Base-by-base conservation (phyloP, 495 filamentous ascomycete genomes). In the Penicillium pancosmium region DNA sequence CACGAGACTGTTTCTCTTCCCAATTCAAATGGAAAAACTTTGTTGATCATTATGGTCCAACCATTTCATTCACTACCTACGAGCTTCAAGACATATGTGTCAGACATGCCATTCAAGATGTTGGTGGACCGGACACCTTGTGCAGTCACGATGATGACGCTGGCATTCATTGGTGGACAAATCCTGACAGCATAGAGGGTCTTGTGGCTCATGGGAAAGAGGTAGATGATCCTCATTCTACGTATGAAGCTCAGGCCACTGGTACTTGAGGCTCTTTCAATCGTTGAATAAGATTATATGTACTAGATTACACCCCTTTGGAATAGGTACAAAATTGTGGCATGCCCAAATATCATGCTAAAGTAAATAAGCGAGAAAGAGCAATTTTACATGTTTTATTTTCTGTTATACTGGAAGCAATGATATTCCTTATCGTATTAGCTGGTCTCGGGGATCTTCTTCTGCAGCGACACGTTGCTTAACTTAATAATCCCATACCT, bases 151-250 rank as follows among this genome's bases (percentile, higher is more conserved):
- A 6, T 43, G 40, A 43, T 16, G 12, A 15, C 11, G 40, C 40
- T 43, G 40, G 40, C 40, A 43, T 43, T 43, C 40, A 43, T 43
- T 43, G 40, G 40, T 43, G 40, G 40, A 16, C 40, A 43, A 15
- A 43, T 43, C 40, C 40, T 15, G 40, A 43, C n/a, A 43, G 40
- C n/a, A 43, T 43, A 43, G 40, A 43, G 15, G 40, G 40, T 15
- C 15, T 16, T 6, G 40, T 43, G 40, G 40, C 40, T 16, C 40
- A 43, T 15, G 40, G 40, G n/a, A 7, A 9, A 43, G 6, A 15
- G 40, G 6, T 16, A 6, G 13, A 43, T 16, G 40, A 43, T 43
- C 40, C 40, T 16, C 40, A 43, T 43, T 43, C 40, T 43, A 43
- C 40, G 6, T 43, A 43, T 43, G 40, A 43, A 16, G 40, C 40